Base-by-base conservation (phyloP, 495 filamentous ascomycete species). In the Penicillium ucsense region DNA sequence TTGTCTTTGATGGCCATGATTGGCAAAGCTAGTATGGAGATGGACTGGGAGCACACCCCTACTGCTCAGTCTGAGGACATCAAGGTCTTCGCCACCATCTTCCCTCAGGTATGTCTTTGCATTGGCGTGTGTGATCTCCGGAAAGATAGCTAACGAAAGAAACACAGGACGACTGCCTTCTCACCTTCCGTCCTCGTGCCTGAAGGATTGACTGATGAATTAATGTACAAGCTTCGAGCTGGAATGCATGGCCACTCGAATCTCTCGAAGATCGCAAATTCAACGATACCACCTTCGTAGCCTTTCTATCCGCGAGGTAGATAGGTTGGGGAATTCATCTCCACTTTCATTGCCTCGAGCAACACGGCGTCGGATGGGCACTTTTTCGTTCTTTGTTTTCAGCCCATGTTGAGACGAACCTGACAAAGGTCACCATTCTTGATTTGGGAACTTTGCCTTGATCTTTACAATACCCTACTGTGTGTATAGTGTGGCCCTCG, bases 51-150 rank as follows among this genome's bases (percentile, higher is more conserved):
- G 66, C 92, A 98, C 66, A 77, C 85, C 57, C 61, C 84, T 9
- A 98, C 92, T 11, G 76, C 81, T 0, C 47, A 70, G 40, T 94
- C 87, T 0, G 94, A 98, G 70, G 82, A 94, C 62, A 97, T 98
- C 66, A 90, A 95, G 76, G 91, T 97, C 47, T 98, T 98, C 70
- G 92, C 94, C 7, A 95, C 88, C 28, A 92, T 98, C 48, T 98
- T 98, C 77, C 92, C 92, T 42, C 83, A 85, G 84, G 90, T 94
- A 74, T 67, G 83, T 69, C 40, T 27, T 59, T 35, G 12, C 20
- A 12, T 0, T 3, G 31, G 9, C 4, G 27, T 36, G 7, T 37
- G 41, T 32, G 30, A 6, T 34, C 8, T 40, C 30, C 35, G 11
- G 2, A 31, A 3, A 8, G 5, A 42, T 7, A 4, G 31, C 38